Conservation (phyloP, 1,284 basidiomycete species). For the Chiua sp. region DNA sequence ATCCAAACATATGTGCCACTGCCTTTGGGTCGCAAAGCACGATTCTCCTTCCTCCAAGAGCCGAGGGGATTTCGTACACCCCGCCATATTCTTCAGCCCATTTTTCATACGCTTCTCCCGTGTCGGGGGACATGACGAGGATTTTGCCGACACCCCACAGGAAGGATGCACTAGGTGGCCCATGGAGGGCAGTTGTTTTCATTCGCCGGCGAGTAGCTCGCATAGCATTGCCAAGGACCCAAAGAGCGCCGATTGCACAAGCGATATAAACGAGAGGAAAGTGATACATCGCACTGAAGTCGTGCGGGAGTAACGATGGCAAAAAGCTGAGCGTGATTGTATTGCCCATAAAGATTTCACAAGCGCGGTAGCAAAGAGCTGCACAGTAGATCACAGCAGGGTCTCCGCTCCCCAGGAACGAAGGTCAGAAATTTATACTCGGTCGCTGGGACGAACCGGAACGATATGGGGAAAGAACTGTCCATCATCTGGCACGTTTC, state of each 20-base stretch:
- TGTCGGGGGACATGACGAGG: slow-evolving; percentile 17
- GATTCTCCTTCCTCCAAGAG: slow-evolving; percentile 47
- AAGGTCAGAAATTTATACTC: too few relatives aligned
- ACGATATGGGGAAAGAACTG: too few relatives aligned
- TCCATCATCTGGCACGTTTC: too few relatives aligned
- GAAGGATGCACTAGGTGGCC: slow-evolving; percentile 36
- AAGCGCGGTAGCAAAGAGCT: too few relatives aligned
- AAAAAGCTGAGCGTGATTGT: too few relatives aligned
- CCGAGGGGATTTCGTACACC: slow-evolving; percentile 46
- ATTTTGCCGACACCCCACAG: slow-evolving; percentile 31
- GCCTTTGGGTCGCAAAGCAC: slow-evolving; percentile 62
- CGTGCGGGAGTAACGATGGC: too few relatives aligned
- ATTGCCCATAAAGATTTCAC: too few relatives aligned
- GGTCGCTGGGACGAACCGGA: too few relatives aligned
- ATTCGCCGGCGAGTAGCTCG: slow-evolving; percentile 9
- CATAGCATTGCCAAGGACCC: slow-evolving; percentile 15
- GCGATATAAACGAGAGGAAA: slow-evolving; percentile 3
- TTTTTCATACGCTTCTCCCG: slow-evolving; percentile 31
- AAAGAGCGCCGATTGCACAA: slow-evolving; percentile 16
- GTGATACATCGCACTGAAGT: too few relatives aligned
- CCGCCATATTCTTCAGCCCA: slow-evolving; percentile 52
- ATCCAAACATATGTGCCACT: slow-evolving; percentile 53
- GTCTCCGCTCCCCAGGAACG: too few relatives aligned
- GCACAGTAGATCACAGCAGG: too few relatives aligned
- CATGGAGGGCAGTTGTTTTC: slow-evolving; percentile 36